Evolutionary conservation across 257 asterid species (phyloP), one percentile per base, ranked within the genome.

Genomic region (Leptodermis oblonga): DNA sequence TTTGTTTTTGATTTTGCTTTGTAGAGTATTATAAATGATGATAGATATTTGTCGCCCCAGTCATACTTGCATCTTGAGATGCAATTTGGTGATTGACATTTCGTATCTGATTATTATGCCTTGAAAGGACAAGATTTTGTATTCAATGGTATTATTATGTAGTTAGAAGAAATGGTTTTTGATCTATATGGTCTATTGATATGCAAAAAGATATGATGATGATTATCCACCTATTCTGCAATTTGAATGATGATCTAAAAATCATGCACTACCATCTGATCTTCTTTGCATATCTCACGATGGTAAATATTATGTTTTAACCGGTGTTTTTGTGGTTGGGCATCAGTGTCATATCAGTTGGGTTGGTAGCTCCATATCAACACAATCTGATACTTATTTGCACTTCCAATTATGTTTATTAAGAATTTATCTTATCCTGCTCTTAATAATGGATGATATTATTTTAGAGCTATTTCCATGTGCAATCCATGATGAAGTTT

Each of bases 181-280:
- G 0, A 1, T 20, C 22, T 51, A 18, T 51, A 12, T 4, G 54
- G 20, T 48, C 20, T 0, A 9, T 20, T 20, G 72, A 37, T 75
- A 4, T 68, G 75, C 84, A 69, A 76, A 20, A 73, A 49, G 89
- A 69, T 43, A 69, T 86, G 88, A 82, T 76, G 90, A 87, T 80
- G 41, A 26, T 42, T 73, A 76, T 68, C 92, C 89, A 82, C 64
- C 71, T 77, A 51, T 54, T 79, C 93, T 87, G 93, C 61, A 69
- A 31, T 76, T 72, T 85, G 74, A 80, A 81, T 88, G 90, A 90
- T 90, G 89, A 88, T 69, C 68, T 26, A 69, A 30, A 7, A 56
- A 74, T 66, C 92, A 90, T 88, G 90, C 95, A 86, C 92, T 84
- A 87, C 95, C 96, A 90, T 88, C 95, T 90, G 96, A 88, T 81